These are phyloP conservation scores for Scedosporium aurantiacum DNA, from an alignment of 2,329 filamentous ascomycete species.

Conservation along the genomic window DNA sequence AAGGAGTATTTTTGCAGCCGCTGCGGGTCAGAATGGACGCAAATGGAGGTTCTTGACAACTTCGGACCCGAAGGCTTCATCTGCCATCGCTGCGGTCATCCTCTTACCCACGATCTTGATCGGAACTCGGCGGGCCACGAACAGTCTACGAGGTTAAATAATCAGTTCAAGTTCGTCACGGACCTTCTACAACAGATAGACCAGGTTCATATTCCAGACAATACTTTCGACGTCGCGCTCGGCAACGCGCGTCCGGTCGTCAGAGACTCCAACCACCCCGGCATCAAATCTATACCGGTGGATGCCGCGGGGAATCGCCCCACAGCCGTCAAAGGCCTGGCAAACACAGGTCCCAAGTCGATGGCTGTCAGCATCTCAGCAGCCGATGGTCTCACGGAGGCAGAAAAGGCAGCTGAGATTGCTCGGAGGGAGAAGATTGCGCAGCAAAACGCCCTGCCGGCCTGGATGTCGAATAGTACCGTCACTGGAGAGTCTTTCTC, in stretches of 20 bases:
- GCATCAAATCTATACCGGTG: slow-evolving; percentile 46
- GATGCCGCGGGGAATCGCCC: slow-evolving; percentile 43
- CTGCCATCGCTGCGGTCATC: slow-evolving; percentile 65
- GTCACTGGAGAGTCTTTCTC: slow-evolving; percentile 53
- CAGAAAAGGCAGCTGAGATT: slow-evolving; percentile 53
- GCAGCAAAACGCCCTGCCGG: slow-evolving; percentile 57
- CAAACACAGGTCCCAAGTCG: slow-evolving; percentile 55
- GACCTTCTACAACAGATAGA: slow-evolving; percentile 69
- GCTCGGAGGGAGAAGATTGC: slow-evolving; percentile 55
- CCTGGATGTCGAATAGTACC: slow-evolving; percentile 63
- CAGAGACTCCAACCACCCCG: slow-evolving; percentile 57
- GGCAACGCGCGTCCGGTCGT: slow-evolving; percentile 51
- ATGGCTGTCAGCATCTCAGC: slow-evolving; percentile 61
- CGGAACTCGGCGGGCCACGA: slow-evolving; percentile 60
- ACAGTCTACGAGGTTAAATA: slow-evolving; percentile 63
- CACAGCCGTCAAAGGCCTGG: slow-evolving; percentile 58
- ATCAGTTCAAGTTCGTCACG: slow-evolving; percentile 69
- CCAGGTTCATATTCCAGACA: slow-evolving; percentile 59
- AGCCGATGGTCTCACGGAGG: slow-evolving; percentile 53
- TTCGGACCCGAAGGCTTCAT: slow-evolving; percentile 62
- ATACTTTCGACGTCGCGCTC: slow-evolving; percentile 61
- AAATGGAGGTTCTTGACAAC: slow-evolving; percentile 77
- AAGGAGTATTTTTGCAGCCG: slow-evolving; percentile 82
- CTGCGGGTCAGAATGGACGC: slow-evolving; percentile 79
- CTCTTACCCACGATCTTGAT: slow-evolving; percentile 55